Evolutionary conservation across 139 green algal species (phyloP), one percentile per base, ranked within the genome.

Genomic region (Picochlorum costavermella): DNA sequence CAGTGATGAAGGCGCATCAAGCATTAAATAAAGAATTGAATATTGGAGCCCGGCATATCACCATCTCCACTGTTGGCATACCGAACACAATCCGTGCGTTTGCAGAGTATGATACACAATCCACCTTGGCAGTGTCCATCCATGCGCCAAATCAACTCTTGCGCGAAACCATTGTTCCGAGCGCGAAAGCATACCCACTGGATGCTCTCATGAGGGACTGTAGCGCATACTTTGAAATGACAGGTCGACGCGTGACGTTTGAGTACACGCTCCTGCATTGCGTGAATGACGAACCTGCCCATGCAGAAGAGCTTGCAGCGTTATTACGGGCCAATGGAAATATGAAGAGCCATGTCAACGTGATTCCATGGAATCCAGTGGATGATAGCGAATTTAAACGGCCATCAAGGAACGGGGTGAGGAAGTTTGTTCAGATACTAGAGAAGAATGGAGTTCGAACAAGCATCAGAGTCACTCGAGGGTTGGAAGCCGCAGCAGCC

Each of bases 351-450:
- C 92, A 98, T 61, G 88, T 97, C 9, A 98, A 98, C 66, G 31
- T 98, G 43, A 98, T 98, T 43, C 92, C 90, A 23, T 96, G 70
- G 69, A 99, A 99, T 76, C 83, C 89, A 2, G 88, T 98, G 20
- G 86, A 89, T 20, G 94, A 95, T 29, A 75, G 73, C 8, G 76
- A 88, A 33, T 99, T 87, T 64, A 44, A 78, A 40, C 64, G 91
- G 1, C 94, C 93, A 25, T 81, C 50, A 28, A 71, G 57, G 14
- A 36, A 46, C 1, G 25, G 53, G 17, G 76, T 86, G 25, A 29
- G 46, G 3, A 36, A 58, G 1, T 96, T 96, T 70, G 69, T 72
- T 50, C 28, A 70, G 1, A 67, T 68, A 6, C 72, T 99, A 20
- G 77, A 96, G 67, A 31, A 58, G 9, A 58, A 53, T 3, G 71